These are phyloP conservation scores for Epichloe sibirici DNA, from an alignment of 2,329 filamentous ascomycete genomes.

Conservation along the genomic window DNA sequence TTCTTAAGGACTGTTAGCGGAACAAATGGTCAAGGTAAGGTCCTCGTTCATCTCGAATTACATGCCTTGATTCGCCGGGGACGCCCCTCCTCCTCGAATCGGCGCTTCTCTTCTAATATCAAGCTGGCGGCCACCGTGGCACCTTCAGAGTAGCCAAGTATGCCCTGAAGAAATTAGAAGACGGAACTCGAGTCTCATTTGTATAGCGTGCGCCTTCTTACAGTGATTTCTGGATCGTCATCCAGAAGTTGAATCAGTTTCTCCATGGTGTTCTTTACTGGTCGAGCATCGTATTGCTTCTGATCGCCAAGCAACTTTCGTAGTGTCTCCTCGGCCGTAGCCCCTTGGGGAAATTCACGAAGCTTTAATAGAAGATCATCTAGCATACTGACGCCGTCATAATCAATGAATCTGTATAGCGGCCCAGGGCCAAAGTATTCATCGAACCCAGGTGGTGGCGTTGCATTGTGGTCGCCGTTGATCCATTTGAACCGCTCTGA, in stretches of 20 bases:
- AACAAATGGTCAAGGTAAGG: neutral
- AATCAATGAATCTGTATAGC: constrained; percentile 3
- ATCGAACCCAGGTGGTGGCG: neutral
- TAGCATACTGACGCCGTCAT: constrained; percentile 1
- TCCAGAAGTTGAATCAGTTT: constrained; percentile 1
- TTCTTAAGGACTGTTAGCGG: neutral
- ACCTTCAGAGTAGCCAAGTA: constrained; percentile 47
- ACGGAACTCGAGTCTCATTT: neutral
- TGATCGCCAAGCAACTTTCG: neutral
- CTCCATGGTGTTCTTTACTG: neutral
- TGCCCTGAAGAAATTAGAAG: constrained; percentile 18
- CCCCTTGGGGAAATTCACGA: neutral
- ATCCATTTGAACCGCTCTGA: constrained; percentile 3
- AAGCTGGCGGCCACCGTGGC: constrained; percentile 40
- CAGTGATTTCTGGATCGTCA: constrained; percentile 1
- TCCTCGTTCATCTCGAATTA: neutral
- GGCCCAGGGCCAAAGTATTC: constrained; percentile 1
- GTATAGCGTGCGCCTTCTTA: neutral
- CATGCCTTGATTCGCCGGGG: constrained; percentile 26
- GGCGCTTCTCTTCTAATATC: constrained; percentile 30
- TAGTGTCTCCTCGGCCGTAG: neutral
- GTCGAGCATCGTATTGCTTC: neutral
- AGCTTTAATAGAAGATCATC: neutral
- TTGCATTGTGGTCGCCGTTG: neutral
- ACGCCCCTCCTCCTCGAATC: neutral